Evolutionary conservation across 1,139 yeast genomes (phyloP), one percentile per base, ranked within the genome.

Genomic region (Meyerozyma smithsonii): DNA sequence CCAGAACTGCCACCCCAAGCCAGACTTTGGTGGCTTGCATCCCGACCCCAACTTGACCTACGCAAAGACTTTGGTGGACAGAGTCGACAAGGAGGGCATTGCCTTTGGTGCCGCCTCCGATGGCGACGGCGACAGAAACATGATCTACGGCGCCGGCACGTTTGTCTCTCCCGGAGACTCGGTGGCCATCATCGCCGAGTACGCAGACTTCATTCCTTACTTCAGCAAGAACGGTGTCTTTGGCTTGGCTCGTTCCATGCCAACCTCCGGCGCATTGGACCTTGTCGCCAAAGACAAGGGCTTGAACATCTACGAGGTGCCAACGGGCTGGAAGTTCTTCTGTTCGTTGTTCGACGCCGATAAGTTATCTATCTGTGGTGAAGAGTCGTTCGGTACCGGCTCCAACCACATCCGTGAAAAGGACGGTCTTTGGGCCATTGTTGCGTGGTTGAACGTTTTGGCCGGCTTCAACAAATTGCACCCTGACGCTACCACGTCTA

Each of bases 311-410:
- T 92, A 92, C 64, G 98, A 92, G 65, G 98, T 94, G 4, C 98
- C 98, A 44, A 92, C 98, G 16, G 98, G 98, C 32, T 92, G 98
- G 98, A 92, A 92, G 65, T 92, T 92, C 60, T 92, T 92, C 76
- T 89, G 97, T 64, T 90, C 95, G 5, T 71, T 92, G 49, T 92
- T 92, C 54, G 98, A 92, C 59, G 90, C 95, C 36, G 79, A 87
- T 55, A 89, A 89, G 65, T 75, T 92, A 56, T 86, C 96, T 46
- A 92, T 92, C 55, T 94, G 98, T 67, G 98, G 98, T 50, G 98
- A 92, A 66, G 98, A 92, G 66, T 84, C 95, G 34, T 92, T 92
- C 55, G 98, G 98, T 57, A 92, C 98, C 20, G 98, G 98, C 33
- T 88, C 97, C 18, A 85, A 92, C 66, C 98, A 92, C 59, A 85